These are phyloP conservation scores for Paraphaeosphaeria minitans DNA, from an alignment of 2,329 filamentous ascomycete genomes.

Conservation along the genomic window DNA sequence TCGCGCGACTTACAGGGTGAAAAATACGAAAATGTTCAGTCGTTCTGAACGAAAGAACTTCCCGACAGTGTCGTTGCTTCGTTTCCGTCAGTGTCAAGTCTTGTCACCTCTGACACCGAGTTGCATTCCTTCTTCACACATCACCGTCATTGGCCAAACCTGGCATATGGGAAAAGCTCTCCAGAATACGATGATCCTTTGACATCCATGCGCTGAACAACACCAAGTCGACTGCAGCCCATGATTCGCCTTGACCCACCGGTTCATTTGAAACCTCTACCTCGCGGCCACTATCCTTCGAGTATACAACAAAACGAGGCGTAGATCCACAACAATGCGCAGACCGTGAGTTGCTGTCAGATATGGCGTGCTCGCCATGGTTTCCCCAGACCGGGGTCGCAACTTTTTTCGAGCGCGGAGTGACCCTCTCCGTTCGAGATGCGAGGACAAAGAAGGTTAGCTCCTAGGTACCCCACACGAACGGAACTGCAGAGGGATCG, in stretches of 20 bases:
- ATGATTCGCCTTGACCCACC: not conserved
- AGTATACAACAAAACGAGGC: not conserved
- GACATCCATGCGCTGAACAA: not conserved
- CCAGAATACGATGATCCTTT: not conserved
- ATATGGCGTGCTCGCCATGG: not conserved
- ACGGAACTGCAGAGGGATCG: not conserved
- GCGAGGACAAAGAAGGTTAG: not conserved
- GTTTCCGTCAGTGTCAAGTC: not conserved
- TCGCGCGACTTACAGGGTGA: not conserved
- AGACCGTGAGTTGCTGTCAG: not conserved
- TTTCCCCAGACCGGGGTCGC: slow-evolving; percentile 5
- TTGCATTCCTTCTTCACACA: not conserved
- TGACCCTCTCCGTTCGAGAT: not conserved
- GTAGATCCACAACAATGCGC: not conserved
- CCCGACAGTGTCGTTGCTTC: not conserved
- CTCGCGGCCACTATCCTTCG: not conserved
- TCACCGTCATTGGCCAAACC: not conserved
- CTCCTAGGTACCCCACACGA: slow-evolving; percentile 4
- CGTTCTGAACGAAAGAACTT: not conserved
- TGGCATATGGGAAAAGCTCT: not conserved
- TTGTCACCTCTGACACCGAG: not conserved
- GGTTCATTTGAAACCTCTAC: not conserved
- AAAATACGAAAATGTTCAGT: not conserved
- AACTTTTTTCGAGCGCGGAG: not conserved
- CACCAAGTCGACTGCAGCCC: not conserved